Evolutionary conservation across 257 asterid species (phyloP).

Genomic region (Nicotiana noctiflora): DNA sequence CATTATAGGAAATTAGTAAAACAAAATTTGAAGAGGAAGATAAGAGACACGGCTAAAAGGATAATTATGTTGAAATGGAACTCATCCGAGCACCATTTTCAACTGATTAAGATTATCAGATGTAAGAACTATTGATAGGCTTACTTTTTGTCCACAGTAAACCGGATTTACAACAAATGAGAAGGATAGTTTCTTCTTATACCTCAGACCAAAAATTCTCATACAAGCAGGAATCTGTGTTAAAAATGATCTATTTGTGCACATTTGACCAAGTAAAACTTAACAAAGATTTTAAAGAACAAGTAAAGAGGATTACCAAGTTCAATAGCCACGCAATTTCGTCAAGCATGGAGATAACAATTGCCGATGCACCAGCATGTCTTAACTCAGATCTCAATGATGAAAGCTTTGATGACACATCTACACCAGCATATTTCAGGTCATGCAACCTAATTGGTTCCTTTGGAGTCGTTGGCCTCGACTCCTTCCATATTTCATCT

Average conservation of each 20-base stretch:
- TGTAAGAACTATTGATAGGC: neutral
- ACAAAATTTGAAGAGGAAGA: neutral
- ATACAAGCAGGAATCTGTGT: neutral
- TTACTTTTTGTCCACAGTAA: neutral
- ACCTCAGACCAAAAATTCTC: neutral
- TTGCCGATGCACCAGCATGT: constrained; percentile 73
- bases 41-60: neutral
- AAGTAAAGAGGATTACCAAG: constrained; percentile 49
- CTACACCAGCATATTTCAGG: constrained; percentile 77
- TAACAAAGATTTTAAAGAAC: neutral
- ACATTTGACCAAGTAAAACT: neutral
- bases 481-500: constrained; percentile 88
- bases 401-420: constrained; percentile 69
- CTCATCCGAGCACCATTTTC: neutral
- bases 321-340: constrained; percentile 98
- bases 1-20: neutral
- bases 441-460: constrained; percentile 70
- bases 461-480: constrained; percentile 71
- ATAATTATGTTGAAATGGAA: neutral
- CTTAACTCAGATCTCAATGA: constrained; percentile 72
- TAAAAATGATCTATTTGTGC: neutral
- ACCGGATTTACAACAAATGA: neutral
- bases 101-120: neutral
- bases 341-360: constrained; percentile 88
- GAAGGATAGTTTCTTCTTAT: constrained; percentile 1